Evolutionary conservation across 2,329 filamentous ascomycete species (phyloP), one percentile per base, ranked within the genome.

Genomic region (Microsporum audouinii): DNA sequence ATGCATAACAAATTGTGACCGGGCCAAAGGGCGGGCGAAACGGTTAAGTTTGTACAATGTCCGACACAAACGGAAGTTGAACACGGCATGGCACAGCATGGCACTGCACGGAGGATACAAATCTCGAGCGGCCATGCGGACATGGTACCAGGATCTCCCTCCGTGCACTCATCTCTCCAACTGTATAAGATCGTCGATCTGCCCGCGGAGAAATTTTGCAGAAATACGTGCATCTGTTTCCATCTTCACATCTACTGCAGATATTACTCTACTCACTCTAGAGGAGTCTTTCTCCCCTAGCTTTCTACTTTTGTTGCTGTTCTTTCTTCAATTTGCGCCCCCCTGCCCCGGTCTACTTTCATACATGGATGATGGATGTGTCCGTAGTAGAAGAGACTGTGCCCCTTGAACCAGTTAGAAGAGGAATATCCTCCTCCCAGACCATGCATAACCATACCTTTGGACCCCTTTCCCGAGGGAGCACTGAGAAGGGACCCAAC

Each of bases 161-260:
- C 36, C 23, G 12, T 55, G 12, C 51, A n/a, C 17, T 23, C 3
- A 17, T 31, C 6, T 36, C 14, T 36, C 31, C 51, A 34, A 4
- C 31, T 55, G 31, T 55, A 55, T 55, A 55, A 55, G 51, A 55
- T 55, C 51, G 51, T 34, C 31, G 51, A 55, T 55, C 10, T n/a
- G 12, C 51, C 51, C 31, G 14, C n/a, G 51, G 51, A 10, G 31
- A 55, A 51, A 43, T 6, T 23, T 34, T 55, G 51, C 31, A 31
- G 51, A 23, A 55, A 8, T 34, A 7, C 8, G 51, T 36, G 51
- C 31, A 55, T 14, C n/a, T 55, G 31, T 23, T 34, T n/a, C 12
- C 31, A 36, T 34, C n/a, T n/a, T 12, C 43, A 47, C 43, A 8
- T 23, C 29, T 34, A 5, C 33, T 17, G 51, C 14, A 31, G 33